Percentiles rank a stretch among this genome's conserved stretches.
These are phyloP conservation scores for Begonia peltatifolia DNA, from an alignment of 306 rosid species.

Conservation along the genomic window DNA sequence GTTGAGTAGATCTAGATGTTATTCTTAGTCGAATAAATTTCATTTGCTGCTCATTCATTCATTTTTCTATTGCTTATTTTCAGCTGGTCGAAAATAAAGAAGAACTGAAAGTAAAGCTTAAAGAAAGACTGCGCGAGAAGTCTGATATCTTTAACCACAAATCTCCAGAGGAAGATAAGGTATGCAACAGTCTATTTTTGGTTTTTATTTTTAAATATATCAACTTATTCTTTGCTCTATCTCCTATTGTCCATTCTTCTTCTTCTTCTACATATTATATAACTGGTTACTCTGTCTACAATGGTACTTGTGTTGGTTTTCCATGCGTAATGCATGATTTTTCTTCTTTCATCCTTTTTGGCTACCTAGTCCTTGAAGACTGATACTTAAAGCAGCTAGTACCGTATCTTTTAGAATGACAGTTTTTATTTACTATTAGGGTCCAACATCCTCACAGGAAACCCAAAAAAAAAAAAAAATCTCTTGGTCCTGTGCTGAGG, in stretches of 20 bases:
- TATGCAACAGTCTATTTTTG: conserved; percentile 2
- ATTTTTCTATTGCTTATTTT: conserved; percentile 1
- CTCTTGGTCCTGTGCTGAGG: too few species aligned
- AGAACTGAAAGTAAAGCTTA: conserved; percentile 67
- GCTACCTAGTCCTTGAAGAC: too few species aligned
- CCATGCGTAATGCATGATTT: too few species aligned
- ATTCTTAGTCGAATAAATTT: neutral
- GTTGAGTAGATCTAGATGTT: conserved; percentile 1
- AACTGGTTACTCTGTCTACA: too few species aligned
- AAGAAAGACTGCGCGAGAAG: conserved; percentile 69
- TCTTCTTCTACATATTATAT: neutral
- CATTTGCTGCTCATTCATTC: neutral
- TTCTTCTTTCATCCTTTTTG: too few species aligned
- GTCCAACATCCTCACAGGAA: too few species aligned
- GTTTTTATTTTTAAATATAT: too few species aligned
- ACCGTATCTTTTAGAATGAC: too few species aligned
- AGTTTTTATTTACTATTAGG: too few species aligned
- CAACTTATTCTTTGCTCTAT: neutral
- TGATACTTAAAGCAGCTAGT: too few species aligned
- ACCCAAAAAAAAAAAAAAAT: too few species aligned
- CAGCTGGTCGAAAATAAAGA: conserved; percentile 68
- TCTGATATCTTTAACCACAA: conserved; percentile 71
- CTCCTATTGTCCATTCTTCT: neutral
- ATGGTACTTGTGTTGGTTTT: too few species aligned
- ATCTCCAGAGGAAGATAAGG: conserved; percentile 65